Evolutionary conservation across 352 stramenopile species (phyloP), one percentile per base, ranked within the genome.

Genomic region (Phytopythium kandeliae): DNA sequence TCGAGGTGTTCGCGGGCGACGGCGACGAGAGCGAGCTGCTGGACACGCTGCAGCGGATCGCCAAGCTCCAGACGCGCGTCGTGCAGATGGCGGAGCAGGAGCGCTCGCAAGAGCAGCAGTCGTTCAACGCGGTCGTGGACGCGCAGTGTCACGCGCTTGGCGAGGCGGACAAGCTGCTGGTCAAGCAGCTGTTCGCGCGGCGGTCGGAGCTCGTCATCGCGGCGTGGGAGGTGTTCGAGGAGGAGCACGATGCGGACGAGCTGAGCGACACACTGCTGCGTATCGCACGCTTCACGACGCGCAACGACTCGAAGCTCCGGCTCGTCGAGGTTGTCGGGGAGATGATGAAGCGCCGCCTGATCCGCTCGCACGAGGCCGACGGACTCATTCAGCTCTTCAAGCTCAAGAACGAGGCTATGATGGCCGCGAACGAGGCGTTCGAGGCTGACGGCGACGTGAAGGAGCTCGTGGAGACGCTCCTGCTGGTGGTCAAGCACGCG

Each of bases 401-500:
- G 22, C 69, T 69, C 33, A 71, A 74, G 17, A 92, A 92, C 24
- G 81, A 89, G 22, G 81, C 81, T 12, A 65, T 92, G 21, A 58
- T 84, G 45, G 81, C 78, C 26, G 81, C 81, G 0, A 82, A 82
- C 46, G 81, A 92, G 41, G 81, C 76, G 0, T 92, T 88, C 53
- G 71, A 80, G 26, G 71, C 73, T 2, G 81, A 92, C 42, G 68
- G 71, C 13, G 81, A 92, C 40, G 67, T 88, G 12, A 78, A 78
- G 24, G 81, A 92, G 44, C 60, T 92, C 5, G 76, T 89, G 21
- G 81, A 92, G 44, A 92, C 81, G 21, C 42, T 92, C 48, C 55
- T 88, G n/a, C 48, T 92, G 7, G 75, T 92, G 16, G 78, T 92
- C 21, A 92, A 92, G 52, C 81, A 92, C 47, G 81, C 81, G 0